phyloP scores from a whole-genome alignment of 495 filamentous ascomycete genomes.

The Aspergillus panamensis region DNA sequence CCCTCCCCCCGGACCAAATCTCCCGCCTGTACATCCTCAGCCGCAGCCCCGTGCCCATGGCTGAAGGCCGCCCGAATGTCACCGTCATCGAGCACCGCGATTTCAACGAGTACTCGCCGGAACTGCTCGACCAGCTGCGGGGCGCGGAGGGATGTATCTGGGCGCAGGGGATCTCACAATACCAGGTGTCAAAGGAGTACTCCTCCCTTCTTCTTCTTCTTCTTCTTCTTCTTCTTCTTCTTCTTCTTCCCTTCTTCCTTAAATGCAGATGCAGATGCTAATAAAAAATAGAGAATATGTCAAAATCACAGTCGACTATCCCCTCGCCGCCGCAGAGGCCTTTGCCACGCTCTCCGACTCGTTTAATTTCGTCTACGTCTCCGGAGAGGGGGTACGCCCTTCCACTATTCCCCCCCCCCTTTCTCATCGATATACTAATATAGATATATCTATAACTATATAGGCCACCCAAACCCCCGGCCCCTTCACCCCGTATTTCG shows the following conservation, averaged over 20 bases:
- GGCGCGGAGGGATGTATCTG: constrained; percentile 66
- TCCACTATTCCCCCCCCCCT: neutral
- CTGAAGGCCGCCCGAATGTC: constrained; percentile 55
- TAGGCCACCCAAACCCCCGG: constrained; percentile 46
- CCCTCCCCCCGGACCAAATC: constrained; percentile 41
- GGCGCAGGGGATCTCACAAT: constrained; percentile 63
- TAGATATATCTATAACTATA: neutral
- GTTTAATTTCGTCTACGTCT: constrained; percentile 69
- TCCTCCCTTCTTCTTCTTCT: constrained; percentile 14
- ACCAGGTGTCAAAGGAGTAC: constrained; percentile 56
- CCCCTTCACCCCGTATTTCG: constrained; percentile 53
- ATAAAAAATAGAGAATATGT: constrained; percentile 55
- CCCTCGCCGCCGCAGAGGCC: constrained; percentile 58
- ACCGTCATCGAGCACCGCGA: constrained; percentile 66
- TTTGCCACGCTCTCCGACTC: constrained; percentile 52
- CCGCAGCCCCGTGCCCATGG: constrained; percentile 61
- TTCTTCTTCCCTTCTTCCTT: neutral
- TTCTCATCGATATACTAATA: neutral
- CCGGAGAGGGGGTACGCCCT: constrained; percentile 46
- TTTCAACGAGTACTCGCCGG: constrained; percentile 53
- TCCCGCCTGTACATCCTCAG: constrained; percentile 64
- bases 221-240: neutral
- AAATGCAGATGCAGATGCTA: neutral
- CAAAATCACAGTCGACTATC: constrained; percentile 62
- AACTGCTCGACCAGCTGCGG: constrained; percentile 55